Conservation (phyloP, 352 stramenopile species). For the Phytopythium litorale region DNA sequence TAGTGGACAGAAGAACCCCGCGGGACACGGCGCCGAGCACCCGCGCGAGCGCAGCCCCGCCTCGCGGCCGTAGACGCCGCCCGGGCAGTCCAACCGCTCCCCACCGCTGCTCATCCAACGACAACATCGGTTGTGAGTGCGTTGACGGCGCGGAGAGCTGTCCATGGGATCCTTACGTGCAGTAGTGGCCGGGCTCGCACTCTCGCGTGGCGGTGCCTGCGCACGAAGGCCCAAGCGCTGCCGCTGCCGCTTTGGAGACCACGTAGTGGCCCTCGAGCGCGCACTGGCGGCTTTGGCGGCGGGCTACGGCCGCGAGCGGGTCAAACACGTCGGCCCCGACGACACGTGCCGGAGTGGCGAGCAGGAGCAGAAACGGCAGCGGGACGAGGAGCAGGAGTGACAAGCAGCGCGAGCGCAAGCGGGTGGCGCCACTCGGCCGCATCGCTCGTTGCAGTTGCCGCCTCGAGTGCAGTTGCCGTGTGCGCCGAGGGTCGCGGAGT, state of each 20-base stretch:
- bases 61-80: conserved; percentile 55
- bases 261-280: background rate
- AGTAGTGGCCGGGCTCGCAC: conserved; percentile 54
- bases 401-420: background rate
- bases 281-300: conserved; percentile 1
- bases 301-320: background rate
- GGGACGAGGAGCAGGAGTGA: background rate
- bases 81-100: conserved; percentile 35
- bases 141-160: background rate
- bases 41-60: conserved; percentile 24
- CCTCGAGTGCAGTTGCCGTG: background rate
- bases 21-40: conserved; percentile 58
- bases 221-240: background rate
- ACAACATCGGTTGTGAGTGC: background rate
- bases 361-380: background rate
- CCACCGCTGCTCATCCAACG: conserved; percentile 20
- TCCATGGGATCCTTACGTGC: conserved; percentile 32
- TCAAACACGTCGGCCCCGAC: background rate
- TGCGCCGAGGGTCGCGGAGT: background rate
- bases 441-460: background rate
- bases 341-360: background rate
- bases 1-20: conserved; percentile 58
- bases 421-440: background rate
- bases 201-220: conserved; percentile 10
- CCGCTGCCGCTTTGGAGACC: background rate